Conservation (phyloP, 441 rosid genomes). For the Adansonia madagascariensis region DNA sequence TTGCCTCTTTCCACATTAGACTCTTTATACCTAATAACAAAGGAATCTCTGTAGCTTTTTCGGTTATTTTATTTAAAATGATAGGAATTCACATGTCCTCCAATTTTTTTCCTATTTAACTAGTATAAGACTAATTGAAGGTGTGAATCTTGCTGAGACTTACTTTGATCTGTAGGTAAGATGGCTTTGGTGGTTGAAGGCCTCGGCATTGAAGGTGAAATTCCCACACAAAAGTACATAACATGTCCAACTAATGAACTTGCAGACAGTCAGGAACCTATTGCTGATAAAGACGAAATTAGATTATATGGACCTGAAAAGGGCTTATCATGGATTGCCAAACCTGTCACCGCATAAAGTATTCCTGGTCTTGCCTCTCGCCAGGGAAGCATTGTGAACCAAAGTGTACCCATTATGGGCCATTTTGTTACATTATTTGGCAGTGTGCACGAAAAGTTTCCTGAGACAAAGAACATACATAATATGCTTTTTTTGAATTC, state of each 20-base stretch:
- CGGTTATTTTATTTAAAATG: too few relatives aligned
- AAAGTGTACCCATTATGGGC: conserved; percentile 60
- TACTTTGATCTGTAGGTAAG: conserved; percentile 50
- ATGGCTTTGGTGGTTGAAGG: conserved; percentile 81
- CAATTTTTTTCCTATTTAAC: too few relatives aligned
- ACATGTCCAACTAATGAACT: conserved; percentile 58
- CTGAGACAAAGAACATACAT: conserved; percentile 53
- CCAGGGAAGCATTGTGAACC: conserved; percentile 65
- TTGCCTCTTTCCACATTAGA: too few relatives aligned
- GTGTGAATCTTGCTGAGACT: conserved; percentile 16
- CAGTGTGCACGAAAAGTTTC: conserved; percentile 64
- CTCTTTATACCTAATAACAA: too few relatives aligned
- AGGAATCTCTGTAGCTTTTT: too few relatives aligned
- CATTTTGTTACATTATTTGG: conserved; percentile 67
- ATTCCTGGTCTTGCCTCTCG: conserved; percentile 53
- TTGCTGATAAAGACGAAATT: conserved; percentile 57
- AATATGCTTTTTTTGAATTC: conserved; percentile 64
- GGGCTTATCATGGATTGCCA: conserved; percentile 64
- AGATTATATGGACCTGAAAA: conserved; percentile 58
- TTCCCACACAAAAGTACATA: conserved; percentile 64
- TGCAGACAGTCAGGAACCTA: conserved; percentile 47
- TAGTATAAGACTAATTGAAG: background rate
- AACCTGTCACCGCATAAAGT: conserved; percentile 62
- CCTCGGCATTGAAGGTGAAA: conserved; percentile 69
- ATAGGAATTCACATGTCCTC: too few relatives aligned